phyloP scores from a whole-genome alignment of 805 yeast species.

The Candida sonorensis region DNA sequence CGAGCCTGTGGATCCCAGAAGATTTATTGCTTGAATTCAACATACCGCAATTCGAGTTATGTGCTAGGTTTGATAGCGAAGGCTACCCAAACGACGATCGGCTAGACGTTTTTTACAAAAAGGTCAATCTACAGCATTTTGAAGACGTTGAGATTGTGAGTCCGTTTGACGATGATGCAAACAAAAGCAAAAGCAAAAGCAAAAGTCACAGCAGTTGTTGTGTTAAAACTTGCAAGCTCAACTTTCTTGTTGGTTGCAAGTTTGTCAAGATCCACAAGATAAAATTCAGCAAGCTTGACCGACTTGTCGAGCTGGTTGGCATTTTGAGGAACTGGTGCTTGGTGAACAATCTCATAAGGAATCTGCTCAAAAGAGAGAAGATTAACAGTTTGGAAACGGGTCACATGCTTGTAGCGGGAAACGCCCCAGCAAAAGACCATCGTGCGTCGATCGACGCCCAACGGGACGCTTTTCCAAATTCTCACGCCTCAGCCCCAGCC shows the following conservation, averaged over 20 bases:
- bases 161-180: no score
- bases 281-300: conserved; percentile 16
- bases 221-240: conserved; percentile 6
- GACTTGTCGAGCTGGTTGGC: conserved; percentile 12
- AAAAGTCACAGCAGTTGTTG: no score
- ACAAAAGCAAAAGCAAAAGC: no score
- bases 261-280: conserved; percentile 23
- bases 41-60: conserved; percentile 18
- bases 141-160: conserved; percentile 8
- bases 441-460: no score
- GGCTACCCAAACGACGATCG: conserved; percentile 3
- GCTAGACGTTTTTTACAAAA: conserved; percentile 16
- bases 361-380: conserved; percentile 9
- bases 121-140: conserved; percentile 12
- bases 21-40: conserved; percentile 19
- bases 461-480: no score
- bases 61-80: conserved; percentile 10
- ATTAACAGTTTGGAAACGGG: no score
- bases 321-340: conserved; percentile 24
- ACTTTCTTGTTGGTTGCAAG: conserved; percentile 22
- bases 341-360: conserved; percentile 18
- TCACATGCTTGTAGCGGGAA: no score
- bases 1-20: conserved; percentile 28
- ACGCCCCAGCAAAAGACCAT: no score
- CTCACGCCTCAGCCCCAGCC: no score